Conservation (phyloP, 306 rosid genomes). For the Rosa chinensis region DNA sequence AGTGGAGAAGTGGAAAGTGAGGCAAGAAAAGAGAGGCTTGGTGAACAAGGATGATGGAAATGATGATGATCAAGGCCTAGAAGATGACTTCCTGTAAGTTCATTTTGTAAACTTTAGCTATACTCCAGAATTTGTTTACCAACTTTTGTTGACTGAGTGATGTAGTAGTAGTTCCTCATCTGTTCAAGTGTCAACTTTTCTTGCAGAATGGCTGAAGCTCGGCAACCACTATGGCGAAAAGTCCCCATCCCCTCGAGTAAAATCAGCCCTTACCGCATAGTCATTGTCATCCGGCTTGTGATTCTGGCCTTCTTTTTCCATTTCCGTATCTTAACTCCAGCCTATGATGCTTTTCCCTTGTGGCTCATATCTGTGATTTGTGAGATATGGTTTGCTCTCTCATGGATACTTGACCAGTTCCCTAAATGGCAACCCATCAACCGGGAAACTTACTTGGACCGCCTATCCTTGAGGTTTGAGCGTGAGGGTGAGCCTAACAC, state of each 20-base stretch:
- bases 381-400: conserved; percentile 84
- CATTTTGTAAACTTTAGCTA: background rate
- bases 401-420: conserved; percentile 88
- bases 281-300: conserved; percentile 64
- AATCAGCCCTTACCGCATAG: conserved; percentile 93
- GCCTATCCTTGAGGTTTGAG: conserved; percentile 75
- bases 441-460: conserved; percentile 79
- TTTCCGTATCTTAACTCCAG: conserved; percentile 75
- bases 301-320: conserved; percentile 77
- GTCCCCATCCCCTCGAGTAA: conserved; percentile 69
- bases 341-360: conserved; percentile 66
- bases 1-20: conserved; percentile 98
- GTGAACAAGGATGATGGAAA: conserved; percentile 53
- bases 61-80: conserved; percentile 63
- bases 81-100: conserved; percentile 66
- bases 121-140: background rate
- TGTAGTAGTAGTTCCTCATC: background rate
- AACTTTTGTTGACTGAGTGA: background rate
- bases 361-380: conserved; percentile 90
- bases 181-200: background rate
- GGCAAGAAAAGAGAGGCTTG: conserved; percentile 75
- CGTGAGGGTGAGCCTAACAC: conserved; percentile 60
- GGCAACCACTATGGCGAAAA: conserved; percentile 89
- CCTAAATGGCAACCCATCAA: conserved; percentile 92
- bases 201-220: conserved; percentile 70